Base-by-base conservation (phyloP, 148 eudicot genomes). In the Oxyria digyna region DNA sequence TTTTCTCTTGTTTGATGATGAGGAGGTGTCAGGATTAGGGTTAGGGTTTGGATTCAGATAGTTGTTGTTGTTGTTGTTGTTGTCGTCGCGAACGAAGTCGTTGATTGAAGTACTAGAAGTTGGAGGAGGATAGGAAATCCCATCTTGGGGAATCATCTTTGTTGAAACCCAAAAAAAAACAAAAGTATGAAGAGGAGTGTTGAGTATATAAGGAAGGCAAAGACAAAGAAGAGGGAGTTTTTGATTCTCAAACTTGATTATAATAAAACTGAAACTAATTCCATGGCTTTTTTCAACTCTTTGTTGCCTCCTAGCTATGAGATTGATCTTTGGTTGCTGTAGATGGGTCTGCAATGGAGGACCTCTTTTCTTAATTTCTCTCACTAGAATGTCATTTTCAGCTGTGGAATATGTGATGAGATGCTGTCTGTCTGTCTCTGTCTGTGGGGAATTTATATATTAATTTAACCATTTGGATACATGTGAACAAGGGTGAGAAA, bases 1-100 rank as follows among this genome's bases (percentile, higher is more conserved):
- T 67, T 84, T 84, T 43, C 87, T 42, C 70, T 84, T 84, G 63
- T 31, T 59, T 7, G 20, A 8, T 62, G 57, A 8, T 71, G 72
- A 68, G 68, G 75, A 5, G 87, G 41, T 73, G 63, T 79, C 67
- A 72, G 55, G 75, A 69, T 70, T 76, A 18, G 78, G 75, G 70
- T 68, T 79, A 72, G 80, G 78, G 68, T 65, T 71, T 41, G 82
- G 74, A 48, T 50, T 59, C 38, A 29, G 65, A 31, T 13, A 59
- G 38, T 0, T 29, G 65, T 29, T 59, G 63, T 27, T 55, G 63
- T 9, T 21, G 3, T 55, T 17, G n/a, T n/a, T n/a, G 35, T 57
- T 27, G 55, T 49, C 26, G 26, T 49, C 26, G 8, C 7, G 8
- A 27, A 24, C 12, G n/a, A 57, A 57, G 7, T 18, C 65, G 31